Evolutionary conservation across 2,329 filamentous ascomycete species (phyloP), one percentile per base, ranked within the genome.

Genomic region (Sphaerulina musiva): DNA sequence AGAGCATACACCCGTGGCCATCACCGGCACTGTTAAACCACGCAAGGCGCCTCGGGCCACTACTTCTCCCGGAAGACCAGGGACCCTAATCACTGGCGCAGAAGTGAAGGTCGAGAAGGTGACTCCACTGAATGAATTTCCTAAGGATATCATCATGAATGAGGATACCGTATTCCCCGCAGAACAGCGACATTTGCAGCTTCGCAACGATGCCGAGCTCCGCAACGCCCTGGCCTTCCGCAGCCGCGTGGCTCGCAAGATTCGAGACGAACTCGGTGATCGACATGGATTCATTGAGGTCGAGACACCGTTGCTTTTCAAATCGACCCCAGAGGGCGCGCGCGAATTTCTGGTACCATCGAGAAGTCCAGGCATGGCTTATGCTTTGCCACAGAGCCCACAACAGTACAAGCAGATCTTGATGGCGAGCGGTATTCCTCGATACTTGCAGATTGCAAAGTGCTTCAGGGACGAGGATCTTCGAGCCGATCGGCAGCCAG

Each of bases 381-480:
- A 97, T 70, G 93, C 93, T 7, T 76, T 98, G 17, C 91, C 91
- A 0, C 95, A 98, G 69, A 97, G 92, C 61, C 93, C 93, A 0
- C 93, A 98, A 70, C 93, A 98, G 70, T 98, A 97, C 69, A 98
- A 98, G 73, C 93, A 98, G 73, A 88, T 96, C 1, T 79, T 98
- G 41, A 97, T 98, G 90, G 88, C 90, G 0, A 87, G 87, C 57
- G 92, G 92, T 0, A 80, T 96, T 9, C 74, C 78, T 1, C 82
- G 80, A 40, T 98, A 98, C 69, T 95, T 86, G 70, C 93, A 98
- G 65, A 89, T 96, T 73, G 95, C 93, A 1, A 85, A 84, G 59
- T 98, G 93, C 68, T 98, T 96, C 72, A 84, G 93, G 11, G 95
- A 98, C 66, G 93, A 98, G 68, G 95, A 97, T 69, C 76, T 93